phyloP scores from a whole-genome alignment of 345 rosid genomes.

The Durio zibethinus region DNA sequence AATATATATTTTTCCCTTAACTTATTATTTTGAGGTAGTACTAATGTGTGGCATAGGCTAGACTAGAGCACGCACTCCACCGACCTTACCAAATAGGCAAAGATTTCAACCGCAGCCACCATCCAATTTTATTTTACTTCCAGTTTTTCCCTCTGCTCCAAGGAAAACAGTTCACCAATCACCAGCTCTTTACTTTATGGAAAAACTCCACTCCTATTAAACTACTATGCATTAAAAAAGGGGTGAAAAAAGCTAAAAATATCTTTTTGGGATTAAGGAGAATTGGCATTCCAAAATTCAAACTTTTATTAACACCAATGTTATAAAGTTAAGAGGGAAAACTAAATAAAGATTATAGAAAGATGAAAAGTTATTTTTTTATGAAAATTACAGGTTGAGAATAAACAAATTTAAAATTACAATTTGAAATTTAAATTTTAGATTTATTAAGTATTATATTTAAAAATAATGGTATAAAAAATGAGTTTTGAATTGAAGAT shows the following conservation, averaged over 20 bases:
- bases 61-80: background rate
- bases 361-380: too few species aligned
- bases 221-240: background rate
- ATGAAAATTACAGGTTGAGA: too few species aligned
- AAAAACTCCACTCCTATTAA: background rate
- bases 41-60: background rate
- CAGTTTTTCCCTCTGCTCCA: background rate
- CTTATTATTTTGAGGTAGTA: background rate
- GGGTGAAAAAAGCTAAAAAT: background rate
- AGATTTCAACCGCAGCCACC: background rate
- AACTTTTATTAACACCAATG: background rate
- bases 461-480: too few species aligned
- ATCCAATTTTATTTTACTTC: background rate
- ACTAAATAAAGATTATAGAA: too few species aligned
- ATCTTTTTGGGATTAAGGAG: background rate
- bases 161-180: background rate
- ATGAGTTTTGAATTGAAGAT: too few species aligned
- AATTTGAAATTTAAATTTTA: too few species aligned
- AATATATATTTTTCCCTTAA: too few species aligned
- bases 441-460: too few species aligned
- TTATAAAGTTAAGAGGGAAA: background rate
- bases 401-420: too few species aligned
- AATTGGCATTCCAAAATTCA: background rate
- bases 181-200: background rate
- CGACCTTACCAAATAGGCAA: background rate